These are phyloP conservation scores for Tuber magnatum DNA, from an alignment of 495 filamentous ascomycete species.

Conservation along the genomic window DNA sequence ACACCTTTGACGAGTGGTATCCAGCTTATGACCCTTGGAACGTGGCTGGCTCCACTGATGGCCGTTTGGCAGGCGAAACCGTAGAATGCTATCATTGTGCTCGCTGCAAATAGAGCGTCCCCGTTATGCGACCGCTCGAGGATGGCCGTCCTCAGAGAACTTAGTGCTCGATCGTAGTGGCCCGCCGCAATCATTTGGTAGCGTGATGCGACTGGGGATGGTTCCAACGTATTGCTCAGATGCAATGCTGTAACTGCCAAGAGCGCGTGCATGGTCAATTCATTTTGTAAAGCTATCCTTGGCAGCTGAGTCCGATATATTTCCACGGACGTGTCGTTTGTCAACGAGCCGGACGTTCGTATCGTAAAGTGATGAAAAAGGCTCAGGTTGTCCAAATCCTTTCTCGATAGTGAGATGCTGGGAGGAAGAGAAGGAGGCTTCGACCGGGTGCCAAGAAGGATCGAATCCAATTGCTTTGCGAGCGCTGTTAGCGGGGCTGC, in stretches of 20 bases:
- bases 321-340: background rate
- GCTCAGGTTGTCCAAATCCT: background rate
- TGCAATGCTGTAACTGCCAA: background rate
- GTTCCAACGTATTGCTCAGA: background rate
- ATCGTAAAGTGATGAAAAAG: background rate
- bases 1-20: background rate
- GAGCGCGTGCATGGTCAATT: background rate
- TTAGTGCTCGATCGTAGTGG: background rate
- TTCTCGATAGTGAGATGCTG: background rate
- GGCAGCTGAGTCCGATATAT: background rate
- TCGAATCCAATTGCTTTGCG: background rate
- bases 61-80: background rate
- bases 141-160: background rate
- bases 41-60: background rate
- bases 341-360: background rate
- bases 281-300: background rate
- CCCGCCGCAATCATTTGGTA: background rate
- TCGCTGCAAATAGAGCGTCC: background rate
- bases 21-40: background rate
- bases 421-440: background rate
- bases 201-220: background rate
- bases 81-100: background rate
- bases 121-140: background rate
- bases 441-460: background rate
- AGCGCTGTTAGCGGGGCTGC: background rate